Percentiles rank a stretch among this genome's conserved stretches.
phyloP scores from a whole-genome alignment of 441 rosid species.

The Arabidopsis hybrid region DNA sequence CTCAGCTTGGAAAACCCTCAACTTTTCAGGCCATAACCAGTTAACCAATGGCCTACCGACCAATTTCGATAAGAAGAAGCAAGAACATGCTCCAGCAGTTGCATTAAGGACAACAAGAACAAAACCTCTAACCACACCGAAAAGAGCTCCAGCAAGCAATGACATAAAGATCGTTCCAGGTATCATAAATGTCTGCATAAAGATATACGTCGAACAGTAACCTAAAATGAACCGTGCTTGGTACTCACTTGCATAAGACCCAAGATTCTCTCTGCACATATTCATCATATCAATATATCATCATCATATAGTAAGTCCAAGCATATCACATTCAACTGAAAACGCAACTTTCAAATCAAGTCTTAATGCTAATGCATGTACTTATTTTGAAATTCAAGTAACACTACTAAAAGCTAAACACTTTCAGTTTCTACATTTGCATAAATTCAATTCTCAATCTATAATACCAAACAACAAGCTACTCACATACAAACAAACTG shows the following conservation, averaged over 20 bases:
- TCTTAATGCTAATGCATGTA: background rate
- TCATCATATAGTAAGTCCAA: background rate
- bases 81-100: conserved; percentile 94
- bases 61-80: conserved; percentile 90
- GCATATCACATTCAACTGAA: background rate
- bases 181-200: conserved; percentile 99
- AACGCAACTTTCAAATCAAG: background rate
- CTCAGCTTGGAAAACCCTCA: conserved; percentile 91
- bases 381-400: background rate
- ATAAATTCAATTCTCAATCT: no score
- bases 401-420: conserved; percentile 10
- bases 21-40: conserved; percentile 97
- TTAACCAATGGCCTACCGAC: conserved; percentile 88
- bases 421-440: background rate
- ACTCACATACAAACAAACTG: background rate
- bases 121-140: conserved; percentile 90
- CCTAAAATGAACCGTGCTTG: conserved; percentile 89
- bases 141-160: conserved; percentile 94
- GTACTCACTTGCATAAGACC: conserved; percentile 76
- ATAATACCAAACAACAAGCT: no score
- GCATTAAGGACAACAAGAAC: conserved; percentile 91
- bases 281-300: conserved; percentile 22
- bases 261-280: conserved; percentile 80
- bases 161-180: conserved; percentile 99
- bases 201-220: conserved; percentile 93